A percentile compares a stretch with the other conserved stretches of the same genome.
Conservation (phyloP, 768 basidiomycete genomes). For the Termitomyces sp. region DNA sequence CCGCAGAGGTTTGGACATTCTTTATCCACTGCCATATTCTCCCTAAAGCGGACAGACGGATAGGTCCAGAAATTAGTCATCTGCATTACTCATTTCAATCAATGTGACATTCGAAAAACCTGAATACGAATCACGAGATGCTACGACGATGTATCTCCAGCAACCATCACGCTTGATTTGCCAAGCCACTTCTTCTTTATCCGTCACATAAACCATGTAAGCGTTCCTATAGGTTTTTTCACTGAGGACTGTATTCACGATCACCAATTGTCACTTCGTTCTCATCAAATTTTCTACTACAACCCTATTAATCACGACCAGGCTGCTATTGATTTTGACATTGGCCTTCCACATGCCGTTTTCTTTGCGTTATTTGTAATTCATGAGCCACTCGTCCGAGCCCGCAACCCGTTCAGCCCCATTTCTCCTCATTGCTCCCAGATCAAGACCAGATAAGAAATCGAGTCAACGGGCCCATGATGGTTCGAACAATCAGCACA, state of each 20-base stretch:
- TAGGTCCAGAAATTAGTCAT: not conserved
- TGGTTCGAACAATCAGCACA: no score
- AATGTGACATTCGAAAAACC: not conserved
- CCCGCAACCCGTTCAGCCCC: no score
- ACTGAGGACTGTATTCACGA: not conserved
- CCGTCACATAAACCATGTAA: not conserved
- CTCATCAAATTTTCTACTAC: not conserved
- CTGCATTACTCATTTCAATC: not conserved
- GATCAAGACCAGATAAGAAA: no score
- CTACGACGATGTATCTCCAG: not conserved
- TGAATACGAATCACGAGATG: not conserved
- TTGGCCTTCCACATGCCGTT: no score
- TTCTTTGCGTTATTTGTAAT: no score
- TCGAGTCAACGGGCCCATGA: no score
- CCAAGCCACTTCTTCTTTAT: not conserved
- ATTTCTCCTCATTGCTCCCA: no score
- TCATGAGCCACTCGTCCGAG: no score
- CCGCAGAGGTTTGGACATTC: not conserved
- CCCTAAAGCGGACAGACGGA: not conserved
- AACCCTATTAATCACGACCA: not conserved
- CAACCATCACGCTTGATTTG: not conserved
- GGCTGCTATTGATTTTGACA: not conserved
- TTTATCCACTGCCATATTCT: not conserved
- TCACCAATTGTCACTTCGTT: not conserved
- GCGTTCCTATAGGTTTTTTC: not conserved